Evolutionary conservation across 139 green algal genomes (phyloP).

Genomic region (Tetradesmus lagerheimii): DNA sequence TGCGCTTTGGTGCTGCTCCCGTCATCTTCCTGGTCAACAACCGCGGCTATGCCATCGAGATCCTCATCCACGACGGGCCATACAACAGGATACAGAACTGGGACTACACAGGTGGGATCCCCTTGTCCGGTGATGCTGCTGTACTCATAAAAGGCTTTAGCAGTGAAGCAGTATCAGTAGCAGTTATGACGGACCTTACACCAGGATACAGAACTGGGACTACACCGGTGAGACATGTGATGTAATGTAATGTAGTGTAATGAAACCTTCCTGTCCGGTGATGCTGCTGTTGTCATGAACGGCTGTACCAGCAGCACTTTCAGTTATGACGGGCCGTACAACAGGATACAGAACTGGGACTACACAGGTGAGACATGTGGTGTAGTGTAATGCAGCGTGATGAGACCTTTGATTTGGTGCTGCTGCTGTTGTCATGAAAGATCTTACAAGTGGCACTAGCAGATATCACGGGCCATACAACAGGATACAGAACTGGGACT

Average conservation of each 20-base stretch:
- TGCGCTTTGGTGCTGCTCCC: constrained; percentile 73
- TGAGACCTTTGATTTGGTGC: no score
- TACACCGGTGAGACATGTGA: constrained; percentile 17
- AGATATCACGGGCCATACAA: constrained; percentile 54
- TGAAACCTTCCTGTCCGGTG: neutral
- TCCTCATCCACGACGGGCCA: constrained; percentile 47
- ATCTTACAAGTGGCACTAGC: no score
- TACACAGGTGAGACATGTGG: constrained; percentile 22
- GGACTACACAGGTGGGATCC: constrained; percentile 14
- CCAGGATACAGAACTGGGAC: constrained; percentile 50
- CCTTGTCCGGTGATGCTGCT: neutral
- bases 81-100: constrained; percentile 55
- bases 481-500: constrained; percentile 49
- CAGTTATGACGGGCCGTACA: constrained; percentile 52
- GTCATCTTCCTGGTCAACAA: constrained; percentile 95
- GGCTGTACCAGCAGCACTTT: no score
- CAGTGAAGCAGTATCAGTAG: no score
- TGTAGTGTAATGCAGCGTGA: no score
- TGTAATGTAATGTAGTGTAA: no score
- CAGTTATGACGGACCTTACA: constrained; percentile 52
- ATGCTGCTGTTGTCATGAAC: no score
- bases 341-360: constrained; percentile 50
- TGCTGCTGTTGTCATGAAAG: no score
- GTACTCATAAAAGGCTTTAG: no score
- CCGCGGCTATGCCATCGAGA: constrained; percentile 80